Base-by-base conservation (phyloP, 495 filamentous ascomycete species). In the Penicillium argentinense region DNA sequence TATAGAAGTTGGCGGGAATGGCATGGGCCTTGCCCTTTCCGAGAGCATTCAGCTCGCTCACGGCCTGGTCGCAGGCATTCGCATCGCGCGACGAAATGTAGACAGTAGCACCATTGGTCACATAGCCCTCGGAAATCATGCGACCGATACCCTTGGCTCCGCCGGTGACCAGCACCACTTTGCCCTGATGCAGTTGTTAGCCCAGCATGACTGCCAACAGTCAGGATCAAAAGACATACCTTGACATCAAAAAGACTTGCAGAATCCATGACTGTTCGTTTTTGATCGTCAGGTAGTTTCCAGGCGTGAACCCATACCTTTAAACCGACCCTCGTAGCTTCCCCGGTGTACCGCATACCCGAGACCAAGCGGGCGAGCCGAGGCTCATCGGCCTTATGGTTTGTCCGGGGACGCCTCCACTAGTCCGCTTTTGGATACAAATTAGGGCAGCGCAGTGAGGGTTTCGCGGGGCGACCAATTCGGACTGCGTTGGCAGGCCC, bases 101-200 rank as follows among this genome's bases (percentile, higher is more conserved):
- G 23, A 91, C 88, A 28, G 82, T 89, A 13, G 88, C 88, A 28
- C 88, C 88, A 62, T 91, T 91, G 19, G 78, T 70, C 1, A 89
- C 84, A 51, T 86, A 86, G 2, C 87, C 85, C 55, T 90, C 83
- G 0, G 87, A 84, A 49, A 87, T 88, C 87, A 91, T 93, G 36
- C 86, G 78, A 50, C 85, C 85, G 55, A 88, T 85, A 23, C 85
- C 85, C 52, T 75, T 88, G 46, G 80, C 80, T 39, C 80, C 85
- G 47, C 85, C 85, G 42, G 85, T 88, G 52, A 88, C 80, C 70
- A 87, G 73, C 69, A 85, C 83, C 60, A 87, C 82, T 71, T 86
- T 86, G 67, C 81, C 83, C 74, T 88, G 76, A 16, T 75, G 9
- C 13, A 1, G 5, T 17, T n/a, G 22, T 53, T 47, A 46, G 42